phyloP scores from a whole-genome alignment of 1,139 yeast genomes.

The Pichia cactophila region DNA sequence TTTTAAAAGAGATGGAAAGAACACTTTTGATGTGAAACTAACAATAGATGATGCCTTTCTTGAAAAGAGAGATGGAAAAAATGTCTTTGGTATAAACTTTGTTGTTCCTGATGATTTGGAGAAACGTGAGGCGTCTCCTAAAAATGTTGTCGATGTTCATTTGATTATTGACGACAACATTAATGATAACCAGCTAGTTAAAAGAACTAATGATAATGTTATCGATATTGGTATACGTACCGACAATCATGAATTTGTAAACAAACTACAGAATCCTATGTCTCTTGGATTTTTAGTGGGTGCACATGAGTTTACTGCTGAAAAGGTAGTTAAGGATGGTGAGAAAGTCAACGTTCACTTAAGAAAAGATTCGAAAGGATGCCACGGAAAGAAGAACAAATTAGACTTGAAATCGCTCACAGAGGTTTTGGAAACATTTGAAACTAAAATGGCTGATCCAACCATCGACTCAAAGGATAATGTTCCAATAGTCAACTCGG shows the following conservation, averaged over 20 bases:
- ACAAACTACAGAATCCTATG: slow-evolving; percentile 1
- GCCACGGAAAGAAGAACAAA: slow-evolving; percentile 4
- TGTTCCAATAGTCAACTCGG: slow-evolving; percentile 7
- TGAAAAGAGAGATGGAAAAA: slow-evolving; percentile 19
- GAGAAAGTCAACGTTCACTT: slow-evolving; percentile 1
- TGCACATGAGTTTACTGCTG: slow-evolving; percentile 4
- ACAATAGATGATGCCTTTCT: slow-evolving; percentile 13
- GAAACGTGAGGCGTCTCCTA: slow-evolving; percentile 18
- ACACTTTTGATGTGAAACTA: slow-evolving; percentile 12
- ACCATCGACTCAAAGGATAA: slow-evolving; percentile 8
- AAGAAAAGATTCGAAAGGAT: slow-evolving; percentile 3
- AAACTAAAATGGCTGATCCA: slow-evolving; percentile 15
- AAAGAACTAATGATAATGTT: slow-evolving; percentile 12
- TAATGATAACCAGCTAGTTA: slow-evolving; percentile 1
- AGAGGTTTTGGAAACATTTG: slow-evolving; percentile 7
- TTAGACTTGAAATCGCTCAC: slow-evolving; percentile 8
- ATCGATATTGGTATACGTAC: slow-evolving; percentile 6
- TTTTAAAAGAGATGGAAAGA: slow-evolving; percentile 19
- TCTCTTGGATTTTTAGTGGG: slow-evolving; percentile 11
- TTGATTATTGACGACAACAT: slow-evolving; percentile 11
- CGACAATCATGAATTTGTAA: not conserved
- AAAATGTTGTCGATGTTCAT: slow-evolving; percentile 10
- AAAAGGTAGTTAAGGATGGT: slow-evolving; percentile 1
- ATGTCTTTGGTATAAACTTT: slow-evolving; percentile 14
- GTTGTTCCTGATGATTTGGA: slow-evolving; percentile 11